phyloP scores from a whole-genome alignment of 2,329 filamentous ascomycete species.

The Xylariaceae sp. region DNA sequence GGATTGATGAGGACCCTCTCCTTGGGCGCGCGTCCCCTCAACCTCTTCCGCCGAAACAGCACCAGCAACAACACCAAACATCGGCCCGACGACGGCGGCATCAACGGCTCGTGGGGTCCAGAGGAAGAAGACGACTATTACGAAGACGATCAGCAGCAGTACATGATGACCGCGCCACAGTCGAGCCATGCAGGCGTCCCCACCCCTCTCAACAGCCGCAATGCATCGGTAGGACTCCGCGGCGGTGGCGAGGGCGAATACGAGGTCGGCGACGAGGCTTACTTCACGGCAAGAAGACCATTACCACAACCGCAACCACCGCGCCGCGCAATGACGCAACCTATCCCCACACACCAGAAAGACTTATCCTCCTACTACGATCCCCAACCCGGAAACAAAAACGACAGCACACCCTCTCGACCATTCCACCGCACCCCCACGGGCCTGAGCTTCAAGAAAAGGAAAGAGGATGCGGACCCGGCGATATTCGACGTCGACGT shows the following conservation, averaged over 20 bases:
- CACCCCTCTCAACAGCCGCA: slow-evolving; percentile 29
- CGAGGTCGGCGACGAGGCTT: slow-evolving; percentile 50
- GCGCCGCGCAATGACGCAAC: slow-evolving; percentile 25
- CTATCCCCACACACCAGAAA: slow-evolving; percentile 10
- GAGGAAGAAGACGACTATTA: slow-evolving; percentile 39
- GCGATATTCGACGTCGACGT: slow-evolving; percentile 63
- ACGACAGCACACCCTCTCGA: background rate
- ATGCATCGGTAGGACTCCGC: slow-evolving; percentile 20
- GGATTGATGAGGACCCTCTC: slow-evolving; percentile 55
- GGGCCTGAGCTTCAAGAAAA: slow-evolving; percentile 57
- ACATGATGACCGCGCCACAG: slow-evolving; percentile 9
- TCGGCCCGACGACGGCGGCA: slow-evolving; percentile 44
- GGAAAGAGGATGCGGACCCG: slow-evolving; percentile 40
- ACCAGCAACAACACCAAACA: slow-evolving; percentile 35
- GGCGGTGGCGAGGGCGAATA: slow-evolving; percentile 38
- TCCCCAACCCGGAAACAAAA: slow-evolving; percentile 1
- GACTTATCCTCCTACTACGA: slow-evolving; percentile 15
- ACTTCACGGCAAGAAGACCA: slow-evolving; percentile 54
- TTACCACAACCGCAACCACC: too few species aligned
- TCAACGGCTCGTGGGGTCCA: slow-evolving; percentile 49
- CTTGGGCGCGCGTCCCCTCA: slow-evolving; percentile 41
- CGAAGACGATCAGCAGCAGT: too few species aligned
- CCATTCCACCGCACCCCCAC: slow-evolving; percentile 65
- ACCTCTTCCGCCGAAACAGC: slow-evolving; percentile 40
- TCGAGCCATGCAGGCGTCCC: slow-evolving; percentile 15